Conservation (phyloP, 2,329 filamentous ascomycete genomes). For the Talaromyces sp. region DNA sequence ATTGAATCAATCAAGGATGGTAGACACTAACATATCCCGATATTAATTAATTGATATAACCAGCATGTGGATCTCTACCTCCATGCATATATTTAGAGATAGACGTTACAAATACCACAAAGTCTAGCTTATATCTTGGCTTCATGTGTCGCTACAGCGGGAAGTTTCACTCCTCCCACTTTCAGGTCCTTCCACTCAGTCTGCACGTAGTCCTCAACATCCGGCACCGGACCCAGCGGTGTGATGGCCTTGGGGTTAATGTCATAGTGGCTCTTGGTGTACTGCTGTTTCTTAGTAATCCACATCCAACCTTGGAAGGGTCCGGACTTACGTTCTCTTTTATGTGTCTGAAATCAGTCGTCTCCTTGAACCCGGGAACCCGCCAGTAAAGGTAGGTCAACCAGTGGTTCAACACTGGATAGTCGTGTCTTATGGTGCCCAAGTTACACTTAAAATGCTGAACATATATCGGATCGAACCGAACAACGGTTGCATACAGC, state of each 20-base stretch:
- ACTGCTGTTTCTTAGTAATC: slow-evolving; percentile 22
- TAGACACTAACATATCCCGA: too few relatives aligned
- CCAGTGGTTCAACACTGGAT: slow-evolving; percentile 58
- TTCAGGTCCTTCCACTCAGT: slow-evolving; percentile 44
- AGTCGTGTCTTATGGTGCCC: slow-evolving; percentile 55
- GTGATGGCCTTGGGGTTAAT: slow-evolving; percentile 60
- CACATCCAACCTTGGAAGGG: not conserved
- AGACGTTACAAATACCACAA: not conserved
- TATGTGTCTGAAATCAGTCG: slow-evolving; percentile 62
- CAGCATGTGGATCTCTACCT: too few relatives aligned
- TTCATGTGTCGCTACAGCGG: slow-evolving; percentile 31
- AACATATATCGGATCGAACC: slow-evolving; percentile 58
- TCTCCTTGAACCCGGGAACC: slow-evolving; percentile 49
- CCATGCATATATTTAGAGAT: too few relatives aligned
- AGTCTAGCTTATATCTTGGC: not conserved
- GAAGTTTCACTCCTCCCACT: slow-evolving; percentile 35
- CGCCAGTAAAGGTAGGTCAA: slow-evolving; percentile 56
- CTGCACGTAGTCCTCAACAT: slow-evolving; percentile 51
- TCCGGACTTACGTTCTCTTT: slow-evolving; percentile 53
- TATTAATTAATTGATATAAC: too few relatives aligned
- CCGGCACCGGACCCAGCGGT: slow-evolving; percentile 56
- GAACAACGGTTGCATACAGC: slow-evolving; percentile 53
- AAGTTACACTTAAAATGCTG: slow-evolving; percentile 65
- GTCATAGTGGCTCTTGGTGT: slow-evolving; percentile 55
- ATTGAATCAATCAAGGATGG: too few relatives aligned